Evolutionary conservation across 2,329 filamentous ascomycete species (phyloP), one percentile per base, ranked within the genome.

Genomic region (Calonectria ilicicola): DNA sequence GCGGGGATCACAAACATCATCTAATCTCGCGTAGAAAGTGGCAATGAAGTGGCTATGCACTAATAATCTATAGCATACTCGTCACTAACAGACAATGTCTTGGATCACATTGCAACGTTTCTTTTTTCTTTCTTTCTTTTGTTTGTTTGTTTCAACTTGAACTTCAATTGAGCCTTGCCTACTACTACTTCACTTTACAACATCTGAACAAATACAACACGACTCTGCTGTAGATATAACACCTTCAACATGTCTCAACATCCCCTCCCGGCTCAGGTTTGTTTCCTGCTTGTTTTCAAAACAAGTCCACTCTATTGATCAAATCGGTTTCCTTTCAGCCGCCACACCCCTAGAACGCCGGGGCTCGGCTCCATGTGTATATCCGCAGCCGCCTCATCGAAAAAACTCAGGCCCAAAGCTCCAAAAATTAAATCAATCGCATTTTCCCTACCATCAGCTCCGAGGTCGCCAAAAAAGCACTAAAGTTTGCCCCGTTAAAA

Each of bases 371-470:
- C 60, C 70, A 58, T 58, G 70, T 72, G 62, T 72, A 65, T 70
- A 62, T 70, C 63, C 63, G 51, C 70, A 72, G 66, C 67, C 47
- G 38, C 63, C 32, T 44, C 44, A 47, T 44, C 40, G 49, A 65
- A 38, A 65, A 67, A 70, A 67, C 40, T 64, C 69, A 72, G 58
- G 65, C 69, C 74, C 73, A 78, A 75, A 75, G 76, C 72, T 72
- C 72, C 76, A 72, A 44, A 79, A 78, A 77, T 72, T 74, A 79
- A 79, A 78, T 76, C 76, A 79, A 79, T 74, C 65, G 67, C 69
- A 69, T 77, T 79, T 79, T 79, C 58, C 53, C 70, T 69, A 69
- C 63, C 63, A 66, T 67, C 68, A 76, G 70, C 74, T 72, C 77
- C 78, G 75, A 72, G 62, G 62, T 72, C 76, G 73, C 72, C 72